These are phyloP conservation scores for Sporothrix phasma DNA, from an alignment of 2,329 filamentous ascomycete species.

Conservation along the genomic window DNA sequence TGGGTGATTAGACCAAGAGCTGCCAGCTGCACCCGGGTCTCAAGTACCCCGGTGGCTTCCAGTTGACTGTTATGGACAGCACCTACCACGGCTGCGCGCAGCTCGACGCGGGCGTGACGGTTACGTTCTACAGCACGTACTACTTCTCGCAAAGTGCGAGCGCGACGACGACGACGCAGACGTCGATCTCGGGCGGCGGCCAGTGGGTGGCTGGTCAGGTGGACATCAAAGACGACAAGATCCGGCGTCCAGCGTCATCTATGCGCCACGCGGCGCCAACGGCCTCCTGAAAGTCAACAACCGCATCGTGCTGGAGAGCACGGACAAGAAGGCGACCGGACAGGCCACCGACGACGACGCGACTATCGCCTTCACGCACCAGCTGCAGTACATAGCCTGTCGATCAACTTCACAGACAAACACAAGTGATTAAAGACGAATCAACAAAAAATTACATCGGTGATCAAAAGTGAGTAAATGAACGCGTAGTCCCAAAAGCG, in stretches of 20 bases:
- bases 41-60: slow-evolving; percentile 38
- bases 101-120: slow-evolving; percentile 35
- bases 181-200: slow-evolving; percentile 34
- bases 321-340: slow-evolving; percentile 29
- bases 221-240: slow-evolving; percentile 37
- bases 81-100: slow-evolving; percentile 41
- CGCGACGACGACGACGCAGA: slow-evolving; percentile 35
- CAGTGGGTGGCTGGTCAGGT: slow-evolving; percentile 34
- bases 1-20: slow-evolving; percentile 34
- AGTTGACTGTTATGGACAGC: slow-evolving; percentile 36
- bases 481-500: background rate
- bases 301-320: slow-evolving; percentile 33
- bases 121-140: slow-evolving; percentile 37
- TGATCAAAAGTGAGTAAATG: background rate
- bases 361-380: slow-evolving; percentile 35
- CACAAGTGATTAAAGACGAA: background rate
- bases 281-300: slow-evolving; percentile 41
- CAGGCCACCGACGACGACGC: slow-evolving; percentile 37
- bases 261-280: slow-evolving; percentile 35
- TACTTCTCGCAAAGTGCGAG: slow-evolving; percentile 37
- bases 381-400: slow-evolving; percentile 23
- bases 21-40: slow-evolving; percentile 38
- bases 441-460: background rate
- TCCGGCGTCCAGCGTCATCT: slow-evolving; percentile 36
- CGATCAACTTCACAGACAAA: background rate